phyloP scores from a whole-genome alignment of 2,329 filamentous ascomycete species.

The Neofusicoccum ribis region DNA sequence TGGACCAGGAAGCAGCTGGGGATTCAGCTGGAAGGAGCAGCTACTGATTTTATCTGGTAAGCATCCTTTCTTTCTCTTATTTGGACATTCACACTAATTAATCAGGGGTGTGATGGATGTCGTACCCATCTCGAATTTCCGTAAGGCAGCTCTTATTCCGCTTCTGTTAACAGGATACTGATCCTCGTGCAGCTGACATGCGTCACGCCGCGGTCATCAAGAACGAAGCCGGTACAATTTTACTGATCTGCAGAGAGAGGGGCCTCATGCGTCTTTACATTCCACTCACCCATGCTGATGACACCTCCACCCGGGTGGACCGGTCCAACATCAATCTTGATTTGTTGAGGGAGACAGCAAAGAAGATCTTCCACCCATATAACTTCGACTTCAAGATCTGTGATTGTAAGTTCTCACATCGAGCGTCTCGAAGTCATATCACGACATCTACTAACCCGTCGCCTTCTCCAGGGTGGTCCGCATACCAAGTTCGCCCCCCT shows the following conservation, averaged over 20 bases:
- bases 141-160: background rate
- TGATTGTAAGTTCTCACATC: background rate
- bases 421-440: background rate
- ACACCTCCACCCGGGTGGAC: background rate
- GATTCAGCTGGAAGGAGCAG: conserved; percentile 60
- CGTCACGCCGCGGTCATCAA: conserved; percentile 52
- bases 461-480: conserved; percentile 66
- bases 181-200: conserved; percentile 52
- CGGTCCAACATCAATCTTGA: background rate
- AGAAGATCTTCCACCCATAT: conserved; percentile 52
- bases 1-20: conserved; percentile 53
- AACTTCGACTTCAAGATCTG: background rate
- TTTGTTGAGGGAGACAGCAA: conserved; percentile 13
- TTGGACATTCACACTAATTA: no score
- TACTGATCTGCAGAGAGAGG: conserved; percentile 56
- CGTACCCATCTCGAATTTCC: conserved; percentile 27
- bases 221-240: conserved; percentile 46
- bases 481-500: conserved; percentile 58
- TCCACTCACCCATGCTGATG: background rate
- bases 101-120: conserved; percentile 54
- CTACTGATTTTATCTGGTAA: conserved; percentile 53
- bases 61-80: no score
- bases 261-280: conserved; percentile 63
- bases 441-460: background rate
- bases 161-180: conserved; percentile 27